phyloP scores from a whole-genome alignment of 306 rosid species.

The Senna siamea region DNA sequence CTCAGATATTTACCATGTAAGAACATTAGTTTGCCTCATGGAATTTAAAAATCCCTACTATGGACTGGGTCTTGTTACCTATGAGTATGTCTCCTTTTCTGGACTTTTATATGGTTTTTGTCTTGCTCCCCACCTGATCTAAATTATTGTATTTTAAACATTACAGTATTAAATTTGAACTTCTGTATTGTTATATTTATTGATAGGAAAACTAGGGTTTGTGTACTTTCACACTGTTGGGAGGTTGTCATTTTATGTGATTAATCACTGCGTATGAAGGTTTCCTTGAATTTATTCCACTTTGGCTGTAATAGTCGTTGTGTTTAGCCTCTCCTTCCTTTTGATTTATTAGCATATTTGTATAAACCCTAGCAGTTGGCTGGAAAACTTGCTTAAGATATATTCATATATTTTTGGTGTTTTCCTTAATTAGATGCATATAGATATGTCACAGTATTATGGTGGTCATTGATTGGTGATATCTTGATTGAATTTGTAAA shows the following conservation, averaged over 20 bases:
- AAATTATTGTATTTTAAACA: conserved; percentile 12
- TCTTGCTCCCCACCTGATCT: background rate
- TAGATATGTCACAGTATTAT: background rate
- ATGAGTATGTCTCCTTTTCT: conserved; percentile 11
- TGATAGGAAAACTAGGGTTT: conserved; percentile 58
- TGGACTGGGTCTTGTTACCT: conserved; percentile 27
- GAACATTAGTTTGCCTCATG: background rate
- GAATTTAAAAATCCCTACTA: conserved; percentile 50
- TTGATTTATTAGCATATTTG: conserved; percentile 31
- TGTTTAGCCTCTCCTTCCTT: conserved; percentile 5
- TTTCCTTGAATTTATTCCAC: conserved; percentile 6
- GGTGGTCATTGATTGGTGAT: conserved; percentile 25
- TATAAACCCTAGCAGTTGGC: conserved; percentile 42
- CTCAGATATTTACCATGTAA: conserved; percentile 31
- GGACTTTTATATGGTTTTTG: conserved; percentile 23
- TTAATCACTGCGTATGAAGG: background rate
- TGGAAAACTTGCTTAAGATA: conserved; percentile 30
- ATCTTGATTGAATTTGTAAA: conserved; percentile 1
- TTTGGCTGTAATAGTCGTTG: background rate
- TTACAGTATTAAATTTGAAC: conserved; percentile 20
- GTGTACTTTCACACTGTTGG: conserved; percentile 8
- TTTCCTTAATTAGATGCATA: background rate
- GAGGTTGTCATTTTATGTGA: conserved; percentile 48
- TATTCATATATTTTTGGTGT: conserved; percentile 6
- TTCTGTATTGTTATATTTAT: conserved; percentile 9